Conservation (phyloP, 768 basidiomycete genomes). For the Suillus lakei region DNA sequence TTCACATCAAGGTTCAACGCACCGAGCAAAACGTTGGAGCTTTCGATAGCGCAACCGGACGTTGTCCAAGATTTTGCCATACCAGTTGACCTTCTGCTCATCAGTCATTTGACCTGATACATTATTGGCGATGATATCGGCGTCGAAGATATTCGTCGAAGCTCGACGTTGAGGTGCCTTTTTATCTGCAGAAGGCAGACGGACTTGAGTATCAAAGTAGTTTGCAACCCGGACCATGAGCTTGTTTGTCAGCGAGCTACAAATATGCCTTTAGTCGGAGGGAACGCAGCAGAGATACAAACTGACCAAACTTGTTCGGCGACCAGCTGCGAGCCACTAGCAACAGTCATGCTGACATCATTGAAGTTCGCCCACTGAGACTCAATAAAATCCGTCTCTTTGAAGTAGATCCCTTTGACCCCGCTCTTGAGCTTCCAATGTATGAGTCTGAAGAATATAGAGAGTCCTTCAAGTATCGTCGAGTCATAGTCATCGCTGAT, state of each 20-base stretch:
- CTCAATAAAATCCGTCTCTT: conserved; percentile 98
- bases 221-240: conserved; percentile 91
- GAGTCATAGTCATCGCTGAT: conserved; percentile 90
- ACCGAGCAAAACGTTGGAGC: conserved; percentile 92
- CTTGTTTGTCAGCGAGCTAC: conserved; percentile 89
- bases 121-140: conserved; percentile 43
- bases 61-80: conserved; percentile 90
- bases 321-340: conserved; percentile 87
- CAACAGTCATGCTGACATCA: conserved; percentile 86
- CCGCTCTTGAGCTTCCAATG: conserved; percentile 97
- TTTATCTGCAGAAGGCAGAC: conserved; percentile 60
- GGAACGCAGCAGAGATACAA: conserved; percentile 9
- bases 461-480: conserved; percentile 85
- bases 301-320: conserved; percentile 94
- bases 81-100: conserved; percentile 87
- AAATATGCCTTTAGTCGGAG: not conserved
- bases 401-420: conserved; percentile 91
- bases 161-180: conserved; percentile 28
- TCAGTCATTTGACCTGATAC: conserved; percentile 61
- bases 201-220: conserved; percentile 94
- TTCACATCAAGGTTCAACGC: conserved; percentile 3
- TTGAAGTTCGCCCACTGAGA: conserved; percentile 95
- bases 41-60: conserved; percentile 92
- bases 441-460: conserved; percentile 90
- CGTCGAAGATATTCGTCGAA: conserved; percentile 40